These are phyloP conservation scores for Penicillium atrosanguineum DNA, from an alignment of 495 filamentous ascomycete genomes.

Conservation along the genomic window DNA sequence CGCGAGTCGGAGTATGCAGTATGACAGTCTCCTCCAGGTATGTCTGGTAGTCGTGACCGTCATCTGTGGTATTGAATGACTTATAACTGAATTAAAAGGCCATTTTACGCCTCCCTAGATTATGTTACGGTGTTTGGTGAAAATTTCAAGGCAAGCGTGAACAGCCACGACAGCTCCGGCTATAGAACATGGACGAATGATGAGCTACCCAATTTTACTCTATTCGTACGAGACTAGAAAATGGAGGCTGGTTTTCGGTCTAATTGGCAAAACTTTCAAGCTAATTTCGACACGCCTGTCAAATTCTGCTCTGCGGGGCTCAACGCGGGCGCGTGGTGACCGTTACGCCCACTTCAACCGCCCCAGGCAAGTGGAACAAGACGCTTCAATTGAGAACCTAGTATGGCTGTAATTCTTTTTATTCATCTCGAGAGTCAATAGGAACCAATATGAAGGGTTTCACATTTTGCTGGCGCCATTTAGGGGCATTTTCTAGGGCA, in stretches of 20 bases:
- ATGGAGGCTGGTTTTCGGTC: not conserved
- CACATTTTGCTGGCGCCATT: not conserved
- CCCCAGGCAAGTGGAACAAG: not conserved
- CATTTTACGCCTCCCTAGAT: not conserved
- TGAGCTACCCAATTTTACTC: not conserved
- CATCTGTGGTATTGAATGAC: not conserved
- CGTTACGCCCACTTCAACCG: slow-evolving; percentile 1
- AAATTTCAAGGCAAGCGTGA: not conserved
- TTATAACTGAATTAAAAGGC: not conserved
- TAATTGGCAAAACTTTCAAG: not conserved
- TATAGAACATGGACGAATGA: not conserved
- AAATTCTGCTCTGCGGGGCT: slow-evolving; percentile 8
- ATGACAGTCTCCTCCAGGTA: slow-evolving; percentile 10
- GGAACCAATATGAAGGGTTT: not conserved
- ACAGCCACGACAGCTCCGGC: not conserved
- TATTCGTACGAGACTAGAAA: not conserved
- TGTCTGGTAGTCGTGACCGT: not conserved
- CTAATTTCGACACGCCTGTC: slow-evolving; percentile 2
- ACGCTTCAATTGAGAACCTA: not conserved
- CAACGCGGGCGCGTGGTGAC: slow-evolving; percentile 2
- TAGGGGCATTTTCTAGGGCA: not conserved
- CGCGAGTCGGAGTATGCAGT: slow-evolving; percentile 23
- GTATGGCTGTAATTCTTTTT: too few species aligned
- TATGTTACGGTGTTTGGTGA: not conserved
- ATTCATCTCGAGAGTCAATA: too few species aligned